Evolutionary conservation across 441 rosid species (phyloP).

Genomic region (Theobroma grandiflorum): DNA sequence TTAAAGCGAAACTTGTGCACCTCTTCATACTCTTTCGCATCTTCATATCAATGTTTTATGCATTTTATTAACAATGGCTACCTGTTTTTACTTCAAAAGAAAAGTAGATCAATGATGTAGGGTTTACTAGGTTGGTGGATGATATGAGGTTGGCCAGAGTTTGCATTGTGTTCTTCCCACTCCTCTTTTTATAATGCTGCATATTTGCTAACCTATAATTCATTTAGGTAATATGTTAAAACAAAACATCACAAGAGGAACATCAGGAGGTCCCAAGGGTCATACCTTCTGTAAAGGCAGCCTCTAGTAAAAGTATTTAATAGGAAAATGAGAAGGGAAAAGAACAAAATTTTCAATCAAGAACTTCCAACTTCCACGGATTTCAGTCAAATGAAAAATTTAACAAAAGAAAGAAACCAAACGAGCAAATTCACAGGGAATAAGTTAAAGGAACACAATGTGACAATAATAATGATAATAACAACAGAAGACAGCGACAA

Average conservation of each 20-base stretch:
- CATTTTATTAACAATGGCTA: background rate
- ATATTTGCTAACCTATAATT: conserved; percentile 68
- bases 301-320: background rate
- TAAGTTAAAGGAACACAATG: background rate
- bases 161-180: conserved; percentile 93
- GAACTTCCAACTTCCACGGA: background rate
- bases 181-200: conserved; percentile 84
- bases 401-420: background rate
- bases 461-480: background rate
- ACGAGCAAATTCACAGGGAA: background rate
- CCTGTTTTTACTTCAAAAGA: background rate
- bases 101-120: conserved; percentile 16
- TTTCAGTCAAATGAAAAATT: conserved; percentile 4
- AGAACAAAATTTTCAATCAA: background rate
- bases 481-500: background rate
- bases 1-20: background rate
- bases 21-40: background rate
- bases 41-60: conserved; percentile 11
- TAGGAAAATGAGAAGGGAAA: conserved; percentile 12
- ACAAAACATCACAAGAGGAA: background rate
- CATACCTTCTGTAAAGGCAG: background rate
- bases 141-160: conserved; percentile 96
- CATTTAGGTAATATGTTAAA: background rate
- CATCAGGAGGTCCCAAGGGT: background rate
- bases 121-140: conserved; percentile 88